Conservation (phyloP, 169 alveolate species). For the Neospora caninum region DNA sequence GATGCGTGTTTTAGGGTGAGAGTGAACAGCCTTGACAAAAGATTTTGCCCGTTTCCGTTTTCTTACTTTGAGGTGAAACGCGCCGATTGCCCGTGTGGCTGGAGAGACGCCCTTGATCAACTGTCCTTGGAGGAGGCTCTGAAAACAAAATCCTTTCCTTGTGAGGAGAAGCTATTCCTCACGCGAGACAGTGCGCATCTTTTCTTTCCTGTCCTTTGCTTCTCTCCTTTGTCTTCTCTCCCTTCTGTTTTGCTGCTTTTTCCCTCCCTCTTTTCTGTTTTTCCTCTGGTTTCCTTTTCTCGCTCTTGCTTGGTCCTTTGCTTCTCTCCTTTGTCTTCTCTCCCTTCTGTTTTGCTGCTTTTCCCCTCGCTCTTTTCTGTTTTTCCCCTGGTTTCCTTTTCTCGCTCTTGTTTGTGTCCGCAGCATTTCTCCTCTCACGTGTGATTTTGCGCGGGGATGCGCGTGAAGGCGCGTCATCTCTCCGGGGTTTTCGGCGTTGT, state of each 20-base stretch:
- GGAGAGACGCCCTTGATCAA: background rate
- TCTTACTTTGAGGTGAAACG: background rate
- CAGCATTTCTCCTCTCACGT: background rate
- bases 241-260: background rate
- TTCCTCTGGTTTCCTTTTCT: background rate
- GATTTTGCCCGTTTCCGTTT: too few relatives aligned
- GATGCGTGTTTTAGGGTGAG: too few relatives aligned
- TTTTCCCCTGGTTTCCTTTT: background rate
- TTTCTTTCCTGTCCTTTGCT: too few relatives aligned
- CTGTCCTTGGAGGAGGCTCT: background rate
- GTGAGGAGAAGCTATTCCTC: too few relatives aligned
- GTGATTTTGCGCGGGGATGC: background rate
- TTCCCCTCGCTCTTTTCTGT: background rate
- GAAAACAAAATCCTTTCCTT: too few relatives aligned
- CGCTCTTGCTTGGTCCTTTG: background rate
- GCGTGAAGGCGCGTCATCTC: background rate
- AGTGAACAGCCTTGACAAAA: too few relatives aligned
- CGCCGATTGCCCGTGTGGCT: background rate
- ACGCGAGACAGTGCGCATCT: too few relatives aligned
- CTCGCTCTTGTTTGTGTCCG: background rate
- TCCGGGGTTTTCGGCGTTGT: background rate
- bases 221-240: too few relatives aligned
- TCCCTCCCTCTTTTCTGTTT: background rate
- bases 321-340: background rate
- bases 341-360: background rate